Conservation (phyloP, 805 yeast genomes). For the Komagataella pastoris region DNA sequence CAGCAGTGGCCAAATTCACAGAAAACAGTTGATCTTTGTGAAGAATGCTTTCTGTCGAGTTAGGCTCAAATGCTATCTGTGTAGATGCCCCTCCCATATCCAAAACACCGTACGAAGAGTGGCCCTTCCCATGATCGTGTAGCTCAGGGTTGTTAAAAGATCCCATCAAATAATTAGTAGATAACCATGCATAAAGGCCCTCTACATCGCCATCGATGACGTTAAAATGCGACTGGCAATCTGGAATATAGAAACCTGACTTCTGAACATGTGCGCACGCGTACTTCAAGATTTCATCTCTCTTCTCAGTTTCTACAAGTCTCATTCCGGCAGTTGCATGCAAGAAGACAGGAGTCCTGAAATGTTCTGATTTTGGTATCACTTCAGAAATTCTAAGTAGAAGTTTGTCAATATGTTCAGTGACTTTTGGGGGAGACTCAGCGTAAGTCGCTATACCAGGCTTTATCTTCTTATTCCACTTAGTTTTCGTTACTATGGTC, state of each 20-base stretch:
- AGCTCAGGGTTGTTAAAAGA: slow-evolving; percentile 32
- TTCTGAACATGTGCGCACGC: slow-evolving; percentile 51
- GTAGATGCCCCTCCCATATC: slow-evolving; percentile 99
- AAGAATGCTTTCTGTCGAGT: slow-evolving; percentile 37
- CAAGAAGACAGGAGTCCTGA: slow-evolving; percentile 75
- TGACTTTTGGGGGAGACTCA: slow-evolving; percentile 33
- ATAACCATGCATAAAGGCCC: slow-evolving; percentile 93
- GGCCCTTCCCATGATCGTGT: slow-evolving; percentile 10
- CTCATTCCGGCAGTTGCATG: slow-evolving; percentile 98
- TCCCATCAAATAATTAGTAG: slow-evolving; percentile 71
- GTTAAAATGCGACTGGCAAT: slow-evolving; percentile 62
- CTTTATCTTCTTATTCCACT: slow-evolving; percentile 51
- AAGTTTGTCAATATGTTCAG: slow-evolving; percentile 51
- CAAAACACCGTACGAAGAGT: slow-evolving; percentile 73
- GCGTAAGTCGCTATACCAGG: slow-evolving; percentile 79
- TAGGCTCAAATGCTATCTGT: slow-evolving; percentile 87
- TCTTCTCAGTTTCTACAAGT: slow-evolving; percentile 35
- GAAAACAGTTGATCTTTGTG: slow-evolving; percentile 46
- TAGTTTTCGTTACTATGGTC: neutral
- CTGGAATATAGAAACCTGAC: slow-evolving; percentile 39
- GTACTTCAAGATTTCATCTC: slow-evolving; percentile 36
- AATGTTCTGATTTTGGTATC: slow-evolving; percentile 48
- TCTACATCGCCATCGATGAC: slow-evolving; percentile 92
- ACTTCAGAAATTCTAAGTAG: slow-evolving; percentile 55
- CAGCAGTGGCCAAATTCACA: slow-evolving; percentile 15